phyloP scores from a whole-genome alignment of 805 yeast genomes.

The Pichia membranifaciens region DNA sequence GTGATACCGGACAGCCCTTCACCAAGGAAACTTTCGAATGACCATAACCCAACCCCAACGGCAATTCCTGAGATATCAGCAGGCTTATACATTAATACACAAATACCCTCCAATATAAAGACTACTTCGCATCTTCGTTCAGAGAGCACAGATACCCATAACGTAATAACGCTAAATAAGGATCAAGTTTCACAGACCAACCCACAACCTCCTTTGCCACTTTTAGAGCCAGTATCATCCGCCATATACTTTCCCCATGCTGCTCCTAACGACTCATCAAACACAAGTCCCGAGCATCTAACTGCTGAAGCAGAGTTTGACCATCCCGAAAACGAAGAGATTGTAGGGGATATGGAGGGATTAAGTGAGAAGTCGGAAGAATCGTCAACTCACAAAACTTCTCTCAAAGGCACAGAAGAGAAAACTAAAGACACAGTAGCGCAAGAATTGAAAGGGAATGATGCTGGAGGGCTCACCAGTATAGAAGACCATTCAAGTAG shows the following conservation, averaged over 20 bases:
- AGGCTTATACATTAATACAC: not conserved
- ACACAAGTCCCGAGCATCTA: conserved; percentile 33
- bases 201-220: conserved; percentile 13
- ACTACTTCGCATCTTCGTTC: not conserved
- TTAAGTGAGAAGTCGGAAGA: not conserved
- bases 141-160: not conserved
- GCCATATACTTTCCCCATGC: conserved; percentile 70
- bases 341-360: not conserved
- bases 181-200: not conserved
- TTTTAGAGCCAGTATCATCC: conserved; percentile 56
- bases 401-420: not conserved
- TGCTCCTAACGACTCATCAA: conserved; percentile 29
- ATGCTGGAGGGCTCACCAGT: too few relatives aligned
- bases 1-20: not conserved
- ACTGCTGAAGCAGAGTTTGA: conserved; percentile 48
- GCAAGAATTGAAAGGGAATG: not conserved
- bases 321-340: conserved; percentile 16
- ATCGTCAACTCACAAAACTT: not conserved
- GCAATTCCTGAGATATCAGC: conserved; percentile 2
- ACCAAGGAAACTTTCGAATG: not conserved
- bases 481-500: too few relatives aligned
- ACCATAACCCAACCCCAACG: not conserved
- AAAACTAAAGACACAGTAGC: not conserved
- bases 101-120: not conserved
- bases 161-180: not conserved